Percentiles rank a stretch among this genome's conserved stretches.
phyloP scores from a whole-genome alignment of 208 protist species.

The Endotrypanum monterogeii region DNA sequence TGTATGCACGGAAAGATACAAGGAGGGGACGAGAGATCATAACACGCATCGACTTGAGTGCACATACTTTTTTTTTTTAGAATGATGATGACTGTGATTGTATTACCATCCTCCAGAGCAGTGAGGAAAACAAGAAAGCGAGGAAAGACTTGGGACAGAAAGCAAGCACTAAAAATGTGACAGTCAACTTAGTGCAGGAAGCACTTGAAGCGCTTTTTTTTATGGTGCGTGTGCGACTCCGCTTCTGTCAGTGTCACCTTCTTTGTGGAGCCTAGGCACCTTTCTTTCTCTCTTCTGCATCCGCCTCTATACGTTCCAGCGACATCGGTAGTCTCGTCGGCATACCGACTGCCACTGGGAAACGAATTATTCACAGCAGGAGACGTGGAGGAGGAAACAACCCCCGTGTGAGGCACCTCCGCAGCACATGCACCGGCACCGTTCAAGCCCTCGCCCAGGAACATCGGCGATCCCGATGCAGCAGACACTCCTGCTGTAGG shows the following conservation, averaged over 20 bases:
- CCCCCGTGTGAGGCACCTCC: neutral
- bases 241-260: conserved; percentile 25
- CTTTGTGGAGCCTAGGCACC: conserved; percentile 1
- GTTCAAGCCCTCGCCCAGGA: neutral
- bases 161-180: too few species aligned
- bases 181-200: conserved; percentile 4
- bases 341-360: neutral
- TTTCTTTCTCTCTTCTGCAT: conserved; percentile 7
- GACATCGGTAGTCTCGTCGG: neutral
- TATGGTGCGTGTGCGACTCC: conserved; percentile 1
- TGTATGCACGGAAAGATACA: neutral
- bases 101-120: neutral
- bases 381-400: neutral
- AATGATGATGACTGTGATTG: too few species aligned
- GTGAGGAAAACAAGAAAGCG: neutral
- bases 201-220: conserved; percentile 31
- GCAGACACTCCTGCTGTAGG: neutral
- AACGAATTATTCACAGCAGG: neutral
- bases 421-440: neutral
- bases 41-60: too few species aligned
- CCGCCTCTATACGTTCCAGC: neutral
- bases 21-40: neutral
- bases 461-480: neutral
- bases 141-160: too few species aligned
- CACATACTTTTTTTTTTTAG: too few species aligned